Percentiles rank a stretch among this genome's conserved stretches.
These are phyloP conservation scores for Tuber umbilicatum DNA, from an alignment of 495 filamentous ascomycete species.

Conservation along the genomic window DNA sequence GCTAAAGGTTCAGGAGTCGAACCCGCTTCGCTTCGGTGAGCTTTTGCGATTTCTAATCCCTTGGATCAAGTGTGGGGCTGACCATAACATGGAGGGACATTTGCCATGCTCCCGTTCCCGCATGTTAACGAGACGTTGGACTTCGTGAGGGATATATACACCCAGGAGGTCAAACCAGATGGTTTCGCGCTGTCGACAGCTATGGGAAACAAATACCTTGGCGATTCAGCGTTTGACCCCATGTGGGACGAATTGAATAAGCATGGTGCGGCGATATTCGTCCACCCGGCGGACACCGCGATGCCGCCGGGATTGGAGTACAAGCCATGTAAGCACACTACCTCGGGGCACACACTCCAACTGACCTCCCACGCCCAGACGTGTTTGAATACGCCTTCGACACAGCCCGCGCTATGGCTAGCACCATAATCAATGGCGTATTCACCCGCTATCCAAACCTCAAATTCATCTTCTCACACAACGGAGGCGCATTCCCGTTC, in stretches of 20 bases:
- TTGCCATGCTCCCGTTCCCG: not conserved
- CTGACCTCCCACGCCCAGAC: not conserved
- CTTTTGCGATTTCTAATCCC: not conserved
- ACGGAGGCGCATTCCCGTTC: not conserved
- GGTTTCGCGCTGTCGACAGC: not conserved
- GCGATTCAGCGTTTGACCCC: not conserved
- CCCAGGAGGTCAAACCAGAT: not conserved
- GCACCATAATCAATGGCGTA: not conserved
- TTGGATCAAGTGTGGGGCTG: not conserved
- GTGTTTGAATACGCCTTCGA: not conserved
- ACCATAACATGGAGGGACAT: not conserved
- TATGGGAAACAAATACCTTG: not conserved
- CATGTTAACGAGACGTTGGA: not conserved
- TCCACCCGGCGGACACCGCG: not conserved
- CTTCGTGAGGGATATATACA: not conserved
- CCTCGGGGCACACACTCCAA: not conserved
- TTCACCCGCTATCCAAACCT: constrained; percentile 2
- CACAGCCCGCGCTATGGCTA: not conserved
- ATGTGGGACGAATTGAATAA: not conserved
- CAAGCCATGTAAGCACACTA: not conserved
- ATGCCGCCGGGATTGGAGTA: not conserved
- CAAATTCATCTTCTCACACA: not conserved
- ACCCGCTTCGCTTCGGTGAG: not conserved
- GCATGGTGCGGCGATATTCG: not conserved
- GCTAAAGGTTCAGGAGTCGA: not conserved